These are phyloP conservation scores for Ophiostoma novo-ulmi DNA, from an alignment of 2,329 filamentous ascomycete species.

Conservation along the genomic window DNA sequence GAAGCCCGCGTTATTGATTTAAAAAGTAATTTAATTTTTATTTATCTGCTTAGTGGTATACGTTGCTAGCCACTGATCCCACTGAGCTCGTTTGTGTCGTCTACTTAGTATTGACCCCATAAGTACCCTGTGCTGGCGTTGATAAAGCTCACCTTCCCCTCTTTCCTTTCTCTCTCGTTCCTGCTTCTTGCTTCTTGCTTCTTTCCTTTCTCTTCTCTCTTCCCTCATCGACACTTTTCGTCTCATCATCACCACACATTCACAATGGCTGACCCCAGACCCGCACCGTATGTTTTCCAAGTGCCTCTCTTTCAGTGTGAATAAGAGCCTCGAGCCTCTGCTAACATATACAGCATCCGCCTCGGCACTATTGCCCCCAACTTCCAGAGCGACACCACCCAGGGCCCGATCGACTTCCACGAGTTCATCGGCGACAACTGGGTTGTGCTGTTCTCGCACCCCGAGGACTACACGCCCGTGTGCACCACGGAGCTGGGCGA, in stretches of 20 bases:
- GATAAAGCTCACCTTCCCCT: slow-evolving; percentile 10
- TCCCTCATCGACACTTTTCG: not conserved
- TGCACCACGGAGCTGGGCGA: slow-evolving; percentile 92
- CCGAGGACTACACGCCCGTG: slow-evolving; percentile 87
- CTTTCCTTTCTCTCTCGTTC: slow-evolving; percentile 1
- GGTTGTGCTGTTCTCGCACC: slow-evolving; percentile 80
- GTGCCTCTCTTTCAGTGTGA: not conserved
- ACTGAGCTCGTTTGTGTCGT: slow-evolving; percentile 7
- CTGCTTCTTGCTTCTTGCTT: not conserved
- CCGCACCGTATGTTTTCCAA: slow-evolving; percentile 34
- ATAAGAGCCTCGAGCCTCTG: too few relatives aligned
- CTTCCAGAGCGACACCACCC: slow-evolving; percentile 77
- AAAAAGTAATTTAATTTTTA: not conserved
- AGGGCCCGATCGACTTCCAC: slow-evolving; percentile 75
- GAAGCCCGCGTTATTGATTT: not conserved
- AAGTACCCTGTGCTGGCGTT: not conserved
- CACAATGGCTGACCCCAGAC: slow-evolving; percentile 36
- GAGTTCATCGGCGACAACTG: slow-evolving; percentile 74
- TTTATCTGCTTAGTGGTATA: not conserved
- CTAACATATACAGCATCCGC: slow-evolving; percentile 47
- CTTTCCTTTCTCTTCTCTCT: not conserved
- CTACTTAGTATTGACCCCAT: not conserved
- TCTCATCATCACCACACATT: slow-evolving; percentile 20
- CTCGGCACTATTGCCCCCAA: slow-evolving; percentile 67
- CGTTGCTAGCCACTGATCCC: not conserved